phyloP scores from a whole-genome alignment of 176 grass and related monocot genomes.

The Lolium multiflorum region DNA sequence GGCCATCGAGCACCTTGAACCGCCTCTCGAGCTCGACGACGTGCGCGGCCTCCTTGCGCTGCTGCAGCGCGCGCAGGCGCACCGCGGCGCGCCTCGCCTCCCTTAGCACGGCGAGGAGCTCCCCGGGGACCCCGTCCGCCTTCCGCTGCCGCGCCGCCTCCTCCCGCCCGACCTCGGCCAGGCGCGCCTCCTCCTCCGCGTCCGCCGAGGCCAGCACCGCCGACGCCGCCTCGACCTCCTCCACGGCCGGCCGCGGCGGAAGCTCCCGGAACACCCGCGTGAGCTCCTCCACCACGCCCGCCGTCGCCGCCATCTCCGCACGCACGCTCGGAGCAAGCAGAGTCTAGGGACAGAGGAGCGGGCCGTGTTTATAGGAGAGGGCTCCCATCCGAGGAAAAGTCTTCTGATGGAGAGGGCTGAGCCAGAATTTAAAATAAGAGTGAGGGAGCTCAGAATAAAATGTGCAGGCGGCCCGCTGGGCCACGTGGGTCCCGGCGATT shows the following conservation, averaged over 20 bases:
- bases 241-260: slow-evolving; percentile 69
- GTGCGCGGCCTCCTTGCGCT: slow-evolving; percentile 82
- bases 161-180: slow-evolving; percentile 55
- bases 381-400: slow-evolving; percentile 24
- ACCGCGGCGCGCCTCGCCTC: slow-evolving; percentile 77
- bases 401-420: background rate
- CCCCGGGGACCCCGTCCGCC: slow-evolving; percentile 52
- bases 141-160: slow-evolving; percentile 39
- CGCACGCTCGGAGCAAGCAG: background rate
- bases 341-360: slow-evolving; percentile 8
- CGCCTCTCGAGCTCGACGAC: slow-evolving; percentile 79
- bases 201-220: slow-evolving; percentile 67
- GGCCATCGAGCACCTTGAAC: slow-evolving; percentile 75
- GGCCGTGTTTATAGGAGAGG: slow-evolving; percentile 35
- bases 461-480: background rate
- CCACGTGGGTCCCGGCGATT: slow-evolving; percentile 6
- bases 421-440: background rate
- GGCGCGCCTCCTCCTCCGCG: slow-evolving; percentile 66
- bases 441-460: background rate
- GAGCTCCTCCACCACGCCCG: slow-evolving; percentile 70
- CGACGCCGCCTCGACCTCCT: slow-evolving; percentile 79
- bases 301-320: slow-evolving; percentile 35
- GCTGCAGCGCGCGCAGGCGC: slow-evolving; percentile 58
- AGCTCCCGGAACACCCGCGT: slow-evolving; percentile 72
- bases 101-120: slow-evolving; percentile 68